Evolutionary conservation across 768 basidiomycete genomes (phyloP).

Genomic region (Cantharellus cinnabarinus): DNA sequence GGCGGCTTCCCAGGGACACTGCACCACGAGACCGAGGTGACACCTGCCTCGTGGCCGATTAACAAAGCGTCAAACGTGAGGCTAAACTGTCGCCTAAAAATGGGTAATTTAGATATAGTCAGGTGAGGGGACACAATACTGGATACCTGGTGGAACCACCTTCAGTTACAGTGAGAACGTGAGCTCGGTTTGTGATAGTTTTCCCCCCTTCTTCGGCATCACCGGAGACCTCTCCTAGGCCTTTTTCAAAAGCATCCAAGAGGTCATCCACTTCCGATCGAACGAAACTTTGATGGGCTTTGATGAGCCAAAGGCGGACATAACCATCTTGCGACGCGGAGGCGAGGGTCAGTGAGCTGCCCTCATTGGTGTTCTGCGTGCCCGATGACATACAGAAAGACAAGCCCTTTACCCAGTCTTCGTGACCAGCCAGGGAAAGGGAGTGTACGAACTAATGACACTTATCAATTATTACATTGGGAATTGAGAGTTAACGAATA

Average conservation of each 20-base stretch:
- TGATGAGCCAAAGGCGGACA: conserved; percentile 82
- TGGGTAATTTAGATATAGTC: background rate
- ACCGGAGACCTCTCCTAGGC: conserved; percentile 44
- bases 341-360: conserved; percentile 42
- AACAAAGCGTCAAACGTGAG: conserved; percentile 87
- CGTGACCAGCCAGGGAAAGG: conserved; percentile 42
- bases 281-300: conserved; percentile 17
- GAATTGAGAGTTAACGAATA: no score
- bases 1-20: no score
- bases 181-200: conserved; percentile 40
- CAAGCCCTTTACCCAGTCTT: conserved; percentile 85
- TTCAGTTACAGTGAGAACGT: conserved; percentile 1
- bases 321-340: conserved; percentile 92
- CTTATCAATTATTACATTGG: background rate
- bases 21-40: conserved; percentile 83
- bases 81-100: conserved; percentile 35
- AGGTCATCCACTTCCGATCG: conserved; percentile 9
- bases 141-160: no score
- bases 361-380: no score
- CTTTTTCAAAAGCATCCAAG: conserved; percentile 73
- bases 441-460: conserved; percentile 8
- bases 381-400: no score
- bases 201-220: conserved; percentile 56
- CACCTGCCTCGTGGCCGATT: conserved; percentile 84
- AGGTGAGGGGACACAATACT: background rate